phyloP scores from a whole-genome alignment of 176 grass and related monocot genomes.

The Miscanthus lutarioriparius region DNA sequence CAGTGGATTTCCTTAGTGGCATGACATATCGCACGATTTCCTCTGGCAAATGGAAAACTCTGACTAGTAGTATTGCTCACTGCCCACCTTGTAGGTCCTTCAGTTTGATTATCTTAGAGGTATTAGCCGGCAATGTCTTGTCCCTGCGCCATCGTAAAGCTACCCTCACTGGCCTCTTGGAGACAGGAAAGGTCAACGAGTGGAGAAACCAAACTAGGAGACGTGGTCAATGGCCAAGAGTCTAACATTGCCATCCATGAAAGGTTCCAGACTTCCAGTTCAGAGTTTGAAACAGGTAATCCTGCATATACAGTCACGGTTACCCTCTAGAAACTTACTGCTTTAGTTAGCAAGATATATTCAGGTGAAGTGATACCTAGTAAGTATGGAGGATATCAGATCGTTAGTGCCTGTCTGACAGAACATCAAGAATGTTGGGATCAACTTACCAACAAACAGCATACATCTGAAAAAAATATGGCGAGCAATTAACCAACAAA shows the following conservation, averaged over 20 bases:
- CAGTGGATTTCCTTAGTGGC: not conserved
- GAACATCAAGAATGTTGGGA: not conserved
- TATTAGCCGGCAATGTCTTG: conserved; percentile 64
- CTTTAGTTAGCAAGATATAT: not conserved
- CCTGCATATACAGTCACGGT: too few relatives aligned
- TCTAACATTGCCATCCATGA: not conserved
- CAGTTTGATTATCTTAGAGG: conserved; percentile 43
- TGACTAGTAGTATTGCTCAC: conserved; percentile 27
- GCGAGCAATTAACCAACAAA: conserved; percentile 3
- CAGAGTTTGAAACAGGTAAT: too few relatives aligned
- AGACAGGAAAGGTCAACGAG: conserved; percentile 53
- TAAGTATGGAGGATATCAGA: not conserved
- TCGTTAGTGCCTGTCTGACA: not conserved
- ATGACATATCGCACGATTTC: conserved; percentile 16
- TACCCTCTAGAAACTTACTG: not conserved
- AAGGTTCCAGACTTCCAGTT: not conserved
- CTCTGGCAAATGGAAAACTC: conserved; percentile 7
- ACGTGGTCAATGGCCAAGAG: conserved; percentile 22
- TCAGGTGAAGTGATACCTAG: not conserved
- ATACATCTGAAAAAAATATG: not conserved
- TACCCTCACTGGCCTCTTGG: conserved; percentile 44
- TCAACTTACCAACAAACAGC: not conserved
- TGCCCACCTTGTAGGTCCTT: conserved; percentile 37
- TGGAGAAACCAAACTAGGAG: conserved; percentile 63
- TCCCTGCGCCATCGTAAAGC: conserved; percentile 43